Percentiles rank a stretch among this genome's conserved stretches.
phyloP scores from a whole-genome alignment of 768 basidiomycete genomes.

The Strobilomyces echinocephalus region DNA sequence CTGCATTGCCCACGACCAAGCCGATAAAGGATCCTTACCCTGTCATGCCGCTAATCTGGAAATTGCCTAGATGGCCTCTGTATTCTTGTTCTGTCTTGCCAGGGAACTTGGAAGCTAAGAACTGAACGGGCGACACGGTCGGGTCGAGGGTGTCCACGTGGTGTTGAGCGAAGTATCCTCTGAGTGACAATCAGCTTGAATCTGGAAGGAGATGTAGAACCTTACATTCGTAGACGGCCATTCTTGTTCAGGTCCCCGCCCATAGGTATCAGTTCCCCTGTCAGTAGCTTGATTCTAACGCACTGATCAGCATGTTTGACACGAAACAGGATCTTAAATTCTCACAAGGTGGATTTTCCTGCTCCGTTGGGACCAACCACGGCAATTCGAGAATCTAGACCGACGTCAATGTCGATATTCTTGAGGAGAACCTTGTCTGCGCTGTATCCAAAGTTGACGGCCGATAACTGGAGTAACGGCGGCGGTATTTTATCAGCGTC shows the following conservation, averaged over 20 bases:
- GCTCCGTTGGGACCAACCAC: conserved; percentile 94
- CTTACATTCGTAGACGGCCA: conserved; percentile 84
- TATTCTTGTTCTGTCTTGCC: conserved; percentile 97
- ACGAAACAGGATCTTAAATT: not conserved
- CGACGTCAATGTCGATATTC: conserved; percentile 83
- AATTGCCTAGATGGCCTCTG: conserved; percentile 89
- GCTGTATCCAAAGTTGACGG: conserved; percentile 86
- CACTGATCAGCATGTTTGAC: conserved; percentile 3
- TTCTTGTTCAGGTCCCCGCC: conserved; percentile 84
- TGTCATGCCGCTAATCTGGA: conserved; percentile 96
- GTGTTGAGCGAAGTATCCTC: conserved; percentile 91
- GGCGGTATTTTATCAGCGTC: conserved; percentile 98
- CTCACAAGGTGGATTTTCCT: conserved; percentile 92
- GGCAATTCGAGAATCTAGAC: conserved; percentile 91
- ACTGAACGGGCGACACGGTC: conserved; percentile 86
- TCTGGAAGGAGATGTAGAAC: conserved; percentile 7
- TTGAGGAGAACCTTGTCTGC: conserved; percentile 73
- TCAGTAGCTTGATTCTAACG: conserved; percentile 73
- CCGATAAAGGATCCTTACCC: conserved; percentile 44
- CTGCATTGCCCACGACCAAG: not conserved
- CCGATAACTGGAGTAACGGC: conserved; percentile 86
- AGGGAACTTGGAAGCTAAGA: conserved; percentile 87
- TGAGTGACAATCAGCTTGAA: conserved; percentile 25
- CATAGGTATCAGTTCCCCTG: conserved; percentile 17
- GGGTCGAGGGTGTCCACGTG: conserved; percentile 90